These are phyloP conservation scores for Calonectria multiphialidica DNA, from an alignment of 2,329 filamentous ascomycete species.

Conservation along the genomic window DNA sequence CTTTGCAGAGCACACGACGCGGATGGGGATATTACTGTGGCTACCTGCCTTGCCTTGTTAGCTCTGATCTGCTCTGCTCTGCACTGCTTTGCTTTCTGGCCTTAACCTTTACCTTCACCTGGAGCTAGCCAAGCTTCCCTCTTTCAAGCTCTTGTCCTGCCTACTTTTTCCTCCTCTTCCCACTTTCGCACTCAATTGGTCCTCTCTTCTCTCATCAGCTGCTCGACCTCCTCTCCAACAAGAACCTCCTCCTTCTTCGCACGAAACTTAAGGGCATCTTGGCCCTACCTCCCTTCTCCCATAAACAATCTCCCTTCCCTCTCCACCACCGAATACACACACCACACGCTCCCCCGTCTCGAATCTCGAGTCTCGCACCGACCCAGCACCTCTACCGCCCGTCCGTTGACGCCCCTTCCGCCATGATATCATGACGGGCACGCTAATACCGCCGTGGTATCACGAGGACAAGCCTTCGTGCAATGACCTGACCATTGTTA, in stretches of 20 bases:
- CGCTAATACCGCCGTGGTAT: slow-evolving; percentile 43
- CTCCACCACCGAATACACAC: neutral
- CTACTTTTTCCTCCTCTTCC: neutral
- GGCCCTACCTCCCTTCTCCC: too few species aligned
- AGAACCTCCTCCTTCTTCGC: neutral
- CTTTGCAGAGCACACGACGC: neutral
- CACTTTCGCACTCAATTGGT: neutral
- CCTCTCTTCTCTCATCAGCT: neutral
- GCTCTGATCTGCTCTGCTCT: too few species aligned
- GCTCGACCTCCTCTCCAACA: neutral
- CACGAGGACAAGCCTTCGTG: slow-evolving; percentile 31
- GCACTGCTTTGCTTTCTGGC: neutral
- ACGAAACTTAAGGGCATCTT: neutral
- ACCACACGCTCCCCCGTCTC: too few species aligned
- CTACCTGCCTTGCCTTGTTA: neutral
- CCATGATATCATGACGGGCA: slow-evolving; percentile 40
- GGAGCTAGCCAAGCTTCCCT: neutral
- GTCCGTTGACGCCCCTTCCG: neutral
- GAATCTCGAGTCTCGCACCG: neutral
- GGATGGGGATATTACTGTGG: neutral
- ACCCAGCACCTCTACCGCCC: neutral
- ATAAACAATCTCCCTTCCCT: neutral
- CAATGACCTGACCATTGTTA: slow-evolving; percentile 50
- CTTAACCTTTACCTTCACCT: slow-evolving; percentile 1
- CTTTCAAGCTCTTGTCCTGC: neutral